Percentiles rank a stretch among this genome's conserved stretches.
These are phyloP conservation scores for Dictyostelium citrinum DNA, from an alignment of 78 protist species.

Conservation along the genomic window DNA sequence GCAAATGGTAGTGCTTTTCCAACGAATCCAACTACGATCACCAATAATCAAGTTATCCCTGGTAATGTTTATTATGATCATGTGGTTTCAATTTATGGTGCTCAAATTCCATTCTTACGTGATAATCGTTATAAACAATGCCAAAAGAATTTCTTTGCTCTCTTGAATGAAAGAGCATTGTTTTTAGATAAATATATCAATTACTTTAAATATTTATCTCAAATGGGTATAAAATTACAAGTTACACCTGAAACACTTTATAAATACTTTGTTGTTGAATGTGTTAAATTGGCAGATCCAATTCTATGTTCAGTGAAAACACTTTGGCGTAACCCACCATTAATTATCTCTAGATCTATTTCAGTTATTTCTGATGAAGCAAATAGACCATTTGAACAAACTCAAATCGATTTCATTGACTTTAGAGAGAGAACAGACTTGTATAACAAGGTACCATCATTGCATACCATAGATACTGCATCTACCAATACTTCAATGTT, in stretches of 20 bases:
- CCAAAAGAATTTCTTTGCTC: slow-evolving; percentile 17
- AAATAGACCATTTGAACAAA: background rate
- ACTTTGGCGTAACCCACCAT: slow-evolving; percentile 45
- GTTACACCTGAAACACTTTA: background rate
- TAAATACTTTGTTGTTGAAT: background rate
- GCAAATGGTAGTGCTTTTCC: background rate
- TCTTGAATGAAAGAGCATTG: background rate
- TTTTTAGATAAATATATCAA: slow-evolving; percentile 7
- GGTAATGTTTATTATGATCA: background rate
- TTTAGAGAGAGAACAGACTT: background rate
- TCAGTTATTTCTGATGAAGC: background rate
- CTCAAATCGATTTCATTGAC: slow-evolving; percentile 9
- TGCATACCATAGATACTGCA: background rate
- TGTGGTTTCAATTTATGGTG: background rate
- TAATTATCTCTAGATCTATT: background rate
- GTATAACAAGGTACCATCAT: background rate
- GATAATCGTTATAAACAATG: background rate
- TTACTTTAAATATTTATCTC: background rate
- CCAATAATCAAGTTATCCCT: background rate
- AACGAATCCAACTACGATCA: background rate
- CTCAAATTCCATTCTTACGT: background rate
- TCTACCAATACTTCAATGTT: background rate
- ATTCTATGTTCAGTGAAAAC: background rate
- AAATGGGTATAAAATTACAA: background rate
- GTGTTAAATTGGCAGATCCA: slow-evolving; percentile 36